Evolutionary conservation across 768 basidiomycete species (phyloP), one percentile per base, ranked within the genome.

Genomic region (Boletus barrowsii): DNA sequence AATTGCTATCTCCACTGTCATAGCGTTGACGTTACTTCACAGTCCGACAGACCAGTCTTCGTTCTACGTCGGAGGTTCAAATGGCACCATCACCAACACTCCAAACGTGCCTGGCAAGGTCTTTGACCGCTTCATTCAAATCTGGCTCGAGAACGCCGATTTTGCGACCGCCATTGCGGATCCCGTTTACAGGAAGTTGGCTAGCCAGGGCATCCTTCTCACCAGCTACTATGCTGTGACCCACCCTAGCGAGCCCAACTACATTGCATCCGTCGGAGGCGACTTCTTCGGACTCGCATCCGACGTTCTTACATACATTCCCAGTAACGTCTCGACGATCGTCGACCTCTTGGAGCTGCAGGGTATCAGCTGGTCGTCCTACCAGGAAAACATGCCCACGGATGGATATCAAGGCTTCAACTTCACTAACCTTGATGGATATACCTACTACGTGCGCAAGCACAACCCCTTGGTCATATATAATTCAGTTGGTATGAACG

Each of bases 121-220:
- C 15, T 81, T 79, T 54, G 72, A 79, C 52, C 70, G 79, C 4
- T 74, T 82, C 69, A 74, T 77, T 53, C 63, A 77, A 60, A 81
- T 85, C 53, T 84, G 80, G 80, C 70, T 87, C 33, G 84, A 85
- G 63, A 86, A 84, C 65, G 83, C 80, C 10, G 77, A 84, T 59
- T 86, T 17, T 11, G 5, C 40, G 9, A 22, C 39, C 9, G 48
- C 39, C 11, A 5, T n/a, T 7, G 24, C 36, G 9, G n/a, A 39
- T 5, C 5, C 39, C 13, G 66, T 62, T 9, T 72, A 76, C 44
- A 42, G 52, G 20, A 66, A 66, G 37, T 68, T 86, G 42, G 76
- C 80, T 4, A 62, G 72, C 48, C 72, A 83, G 57, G 83, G 83
- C 9, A 71, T 86, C 48, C 62, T 73, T 9, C 66, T 82, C 18